Conservation (phyloP, 2,329 filamentous ascomycete species). For the Rachicladosporium sp. region DNA sequence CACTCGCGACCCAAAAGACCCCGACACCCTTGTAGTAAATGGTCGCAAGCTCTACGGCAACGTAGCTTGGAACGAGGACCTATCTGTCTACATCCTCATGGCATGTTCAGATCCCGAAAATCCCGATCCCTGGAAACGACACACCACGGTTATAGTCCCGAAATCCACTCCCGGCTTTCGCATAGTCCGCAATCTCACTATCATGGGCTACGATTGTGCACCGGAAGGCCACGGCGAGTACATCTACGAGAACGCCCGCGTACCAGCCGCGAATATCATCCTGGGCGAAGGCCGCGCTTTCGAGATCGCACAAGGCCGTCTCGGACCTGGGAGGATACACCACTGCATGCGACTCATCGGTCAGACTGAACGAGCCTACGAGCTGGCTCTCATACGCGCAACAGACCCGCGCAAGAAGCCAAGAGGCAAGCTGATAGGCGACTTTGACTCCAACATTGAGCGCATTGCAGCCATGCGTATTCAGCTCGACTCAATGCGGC, state of each 20-base stretch:
- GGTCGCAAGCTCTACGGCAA: slow-evolving; percentile 98
- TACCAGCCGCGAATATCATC: slow-evolving; percentile 70
- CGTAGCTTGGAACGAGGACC: slow-evolving; percentile 80
- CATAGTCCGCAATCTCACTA: slow-evolving; percentile 81
- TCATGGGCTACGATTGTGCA: slow-evolving; percentile 92
- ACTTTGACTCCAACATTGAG: slow-evolving; percentile 88
- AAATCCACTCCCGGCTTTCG: slow-evolving; percentile 72
- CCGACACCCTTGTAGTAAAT: slow-evolving; percentile 79
- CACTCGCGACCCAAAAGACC: slow-evolving; percentile 66
- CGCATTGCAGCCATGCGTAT: slow-evolving; percentile 84
- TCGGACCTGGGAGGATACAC: slow-evolving; percentile 92
- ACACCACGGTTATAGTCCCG: slow-evolving; percentile 87
- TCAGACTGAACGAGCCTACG: slow-evolving; percentile 73
- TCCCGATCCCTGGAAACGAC: slow-evolving; percentile 68
- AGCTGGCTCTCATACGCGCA: slow-evolving; percentile 85
- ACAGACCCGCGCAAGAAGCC: slow-evolving; percentile 83
- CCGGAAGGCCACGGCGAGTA: slow-evolving; percentile 93
- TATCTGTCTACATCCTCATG: slow-evolving; percentile 88
- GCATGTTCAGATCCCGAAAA: slow-evolving; percentile 72
- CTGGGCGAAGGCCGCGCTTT: slow-evolving; percentile 91
- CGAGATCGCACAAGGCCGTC: slow-evolving; percentile 91
- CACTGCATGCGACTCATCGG: slow-evolving; percentile 93
- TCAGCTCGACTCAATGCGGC: slow-evolving; percentile 79
- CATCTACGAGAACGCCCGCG: slow-evolving; percentile 73
- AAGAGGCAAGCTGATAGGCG: slow-evolving; percentile 70